These are phyloP conservation scores for Cyberlindnera misumaiensis DNA, from an alignment of 805 yeast genomes.

Conservation along the genomic window DNA sequence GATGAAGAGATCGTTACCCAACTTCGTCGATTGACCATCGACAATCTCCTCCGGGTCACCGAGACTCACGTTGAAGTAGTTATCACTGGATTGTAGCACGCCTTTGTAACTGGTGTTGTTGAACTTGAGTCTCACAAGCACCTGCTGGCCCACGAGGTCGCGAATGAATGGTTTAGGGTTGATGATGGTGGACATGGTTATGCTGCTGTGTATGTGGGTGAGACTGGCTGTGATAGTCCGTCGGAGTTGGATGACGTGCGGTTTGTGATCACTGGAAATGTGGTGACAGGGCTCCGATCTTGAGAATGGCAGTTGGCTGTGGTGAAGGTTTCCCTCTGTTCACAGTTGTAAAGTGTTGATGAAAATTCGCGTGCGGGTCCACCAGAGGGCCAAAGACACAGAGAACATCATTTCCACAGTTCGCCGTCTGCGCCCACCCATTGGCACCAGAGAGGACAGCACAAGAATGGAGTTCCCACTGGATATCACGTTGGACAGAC, in stretches of 20 bases:
- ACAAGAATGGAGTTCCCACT: conserved; percentile 36
- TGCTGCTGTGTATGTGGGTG: neutral
- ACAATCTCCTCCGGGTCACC: conserved; percentile 52
- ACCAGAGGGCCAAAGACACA: no score
- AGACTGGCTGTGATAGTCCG: neutral
- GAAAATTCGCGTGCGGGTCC: no score
- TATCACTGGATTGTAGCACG: conserved; percentile 68
- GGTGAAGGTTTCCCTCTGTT: no score
- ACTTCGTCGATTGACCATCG: conserved; percentile 41
- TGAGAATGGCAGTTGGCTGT: no score
- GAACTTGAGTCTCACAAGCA: conserved; percentile 82
- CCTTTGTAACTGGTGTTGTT: conserved; percentile 87
- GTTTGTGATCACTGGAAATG: no score
- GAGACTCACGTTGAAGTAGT: conserved; percentile 84
- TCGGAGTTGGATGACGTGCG: no score
- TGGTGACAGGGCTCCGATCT: no score
- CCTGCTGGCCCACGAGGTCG: conserved; percentile 62
- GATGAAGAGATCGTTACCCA: conserved; percentile 72
- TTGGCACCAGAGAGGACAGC: no score
- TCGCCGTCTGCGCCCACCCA: no score
- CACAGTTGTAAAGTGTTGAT: no score
- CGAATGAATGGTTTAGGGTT: conserved; percentile 90
- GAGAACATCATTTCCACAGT: no score
- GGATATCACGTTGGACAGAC: conserved; percentile 43
- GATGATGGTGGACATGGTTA: conserved; percentile 39